Base-by-base conservation (phyloP, 2,329 filamentous ascomycete genomes). In the Fusarium euwallaceae region DNA sequence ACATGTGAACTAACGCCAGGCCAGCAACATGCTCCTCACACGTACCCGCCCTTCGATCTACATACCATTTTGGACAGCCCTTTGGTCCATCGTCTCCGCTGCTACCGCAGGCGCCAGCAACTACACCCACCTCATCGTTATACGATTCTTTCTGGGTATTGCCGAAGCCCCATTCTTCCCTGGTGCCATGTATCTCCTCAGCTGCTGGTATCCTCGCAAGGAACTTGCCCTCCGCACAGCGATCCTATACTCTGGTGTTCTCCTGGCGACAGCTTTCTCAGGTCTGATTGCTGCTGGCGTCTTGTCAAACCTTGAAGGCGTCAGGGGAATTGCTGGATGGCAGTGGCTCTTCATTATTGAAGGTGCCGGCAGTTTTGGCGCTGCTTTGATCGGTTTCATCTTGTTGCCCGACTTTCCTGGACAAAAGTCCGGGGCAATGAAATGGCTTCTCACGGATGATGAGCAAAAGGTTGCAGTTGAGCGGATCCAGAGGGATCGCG, bases 311-410 rank as follows among this genome's bases (percentile, higher is more conserved):
- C 61, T 76, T 6, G 65, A 74, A 16, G 84, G 87, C 4, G 81
- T 82, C 3, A 80, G 81, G 14, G 91, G 90, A 1, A 80, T 92
- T 2, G 87, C 84, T 2, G 90, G 90, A 3, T 93, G 91, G 91
- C 66, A 71, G 12, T 74, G 69, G 71, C 69, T 74, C 6, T 74
- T 72, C 58, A 91, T 93, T 53, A 88, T 93, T 24, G 90, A 93
- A 78, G 91, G 91, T 9, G 83, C 85, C 2, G 85, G 74, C 6
- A 79, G 71, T 41, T 71, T 78, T 32, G 39, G 64, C 3, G 56
- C 71, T 5, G 78, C 74, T 9, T n/a, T 76, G 1, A 12, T 72
- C n/a, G 67, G 67, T 0, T 60, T 75, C 16, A 53, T 74, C 22
- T 17, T 77, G 6, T 64, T 76, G 11, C 69, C 73, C 7, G 74